Evolutionary conservation across 768 basidiomycete genomes (phyloP).

Genomic region (Termitomyces eurrhizus): DNA sequence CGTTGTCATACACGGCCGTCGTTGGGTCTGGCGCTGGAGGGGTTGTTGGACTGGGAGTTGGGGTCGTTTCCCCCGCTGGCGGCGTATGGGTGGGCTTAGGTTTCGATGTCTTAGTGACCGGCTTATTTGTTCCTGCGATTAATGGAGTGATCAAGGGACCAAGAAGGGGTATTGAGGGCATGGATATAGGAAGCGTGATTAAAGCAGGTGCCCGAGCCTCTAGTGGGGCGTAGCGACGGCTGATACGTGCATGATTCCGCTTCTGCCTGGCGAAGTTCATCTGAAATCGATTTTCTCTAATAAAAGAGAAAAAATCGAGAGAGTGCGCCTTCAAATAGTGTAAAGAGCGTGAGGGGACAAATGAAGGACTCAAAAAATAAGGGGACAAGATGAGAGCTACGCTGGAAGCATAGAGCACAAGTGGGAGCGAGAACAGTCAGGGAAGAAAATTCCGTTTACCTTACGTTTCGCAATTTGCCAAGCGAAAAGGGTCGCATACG

Average conservation of each 20-base stretch:
- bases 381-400: background rate
- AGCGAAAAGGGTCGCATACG: background rate
- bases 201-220: conserved; percentile 35
- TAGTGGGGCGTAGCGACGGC: conserved; percentile 1
- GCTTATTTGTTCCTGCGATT: conserved; percentile 23
- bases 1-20: conserved; percentile 8
- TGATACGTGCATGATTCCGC: conserved; percentile 5
- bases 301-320: background rate
- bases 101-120: conserved; percentile 11
- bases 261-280: conserved; percentile 13
- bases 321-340: background rate
- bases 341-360: conserved; percentile 18
- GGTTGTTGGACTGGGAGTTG: conserved; percentile 11
- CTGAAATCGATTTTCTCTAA: background rate
- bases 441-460: conserved; percentile 2
- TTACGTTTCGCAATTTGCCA: conserved; percentile 1
- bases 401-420: conserved; percentile 1
- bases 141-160: conserved; percentile 32
- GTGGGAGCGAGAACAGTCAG: background rate
- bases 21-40: conserved; percentile 8
- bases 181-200: conserved; percentile 31
- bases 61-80: conserved; percentile 8
- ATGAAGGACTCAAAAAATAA: background rate
- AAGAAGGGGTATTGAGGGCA: conserved; percentile 39
- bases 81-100: conserved; percentile 12